Evolutionary conservation across 331 rosid genomes (phyloP).

Genomic region (Malus hybrid): DNA sequence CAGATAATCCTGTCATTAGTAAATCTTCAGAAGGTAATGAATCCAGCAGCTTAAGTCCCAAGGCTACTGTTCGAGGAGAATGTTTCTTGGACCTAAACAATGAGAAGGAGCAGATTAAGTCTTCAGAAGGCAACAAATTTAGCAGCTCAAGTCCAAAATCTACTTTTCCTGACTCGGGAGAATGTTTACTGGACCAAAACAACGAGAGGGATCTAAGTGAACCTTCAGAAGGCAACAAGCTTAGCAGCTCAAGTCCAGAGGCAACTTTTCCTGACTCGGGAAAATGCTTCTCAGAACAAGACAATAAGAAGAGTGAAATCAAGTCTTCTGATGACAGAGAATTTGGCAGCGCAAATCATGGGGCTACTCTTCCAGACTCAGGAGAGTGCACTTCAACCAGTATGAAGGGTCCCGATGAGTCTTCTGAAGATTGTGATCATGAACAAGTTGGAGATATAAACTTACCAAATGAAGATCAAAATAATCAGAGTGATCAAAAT

Average conservation of each 20-base stretch:
- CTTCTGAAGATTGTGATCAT: conserved; percentile 15
- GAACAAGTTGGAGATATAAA: conserved; percentile 29
- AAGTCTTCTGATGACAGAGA: conserved; percentile 19
- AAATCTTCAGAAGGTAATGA: conserved; percentile 16
- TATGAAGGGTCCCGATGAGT: neutral
- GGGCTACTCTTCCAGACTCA: conserved; percentile 20
- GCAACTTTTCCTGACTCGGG: conserved; percentile 29
- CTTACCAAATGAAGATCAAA: conserved; percentile 30
- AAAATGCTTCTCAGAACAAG: conserved; percentile 27
- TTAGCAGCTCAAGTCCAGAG: conserved; percentile 9
- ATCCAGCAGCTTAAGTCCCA: neutral
- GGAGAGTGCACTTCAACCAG: conserved; percentile 1
- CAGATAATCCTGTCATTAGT: conserved; percentile 11
- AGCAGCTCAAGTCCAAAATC: conserved; percentile 13
- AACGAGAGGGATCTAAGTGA: conserved; percentile 6
- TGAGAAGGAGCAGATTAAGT: conserved; percentile 15
- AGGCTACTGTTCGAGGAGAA: conserved; percentile 17
- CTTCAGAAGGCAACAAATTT: conserved; percentile 19
- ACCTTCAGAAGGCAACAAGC: conserved; percentile 18
- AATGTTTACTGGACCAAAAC: conserved; percentile 21
- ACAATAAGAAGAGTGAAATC: conserved; percentile 19
- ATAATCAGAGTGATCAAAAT: conserved; percentile 21
- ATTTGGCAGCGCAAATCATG: conserved; percentile 2
- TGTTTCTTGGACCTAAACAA: conserved; percentile 20
- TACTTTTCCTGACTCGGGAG: conserved; percentile 16